Conservation (phyloP, 176 grass and related monocot species). For the Avena atlantica region DNA sequence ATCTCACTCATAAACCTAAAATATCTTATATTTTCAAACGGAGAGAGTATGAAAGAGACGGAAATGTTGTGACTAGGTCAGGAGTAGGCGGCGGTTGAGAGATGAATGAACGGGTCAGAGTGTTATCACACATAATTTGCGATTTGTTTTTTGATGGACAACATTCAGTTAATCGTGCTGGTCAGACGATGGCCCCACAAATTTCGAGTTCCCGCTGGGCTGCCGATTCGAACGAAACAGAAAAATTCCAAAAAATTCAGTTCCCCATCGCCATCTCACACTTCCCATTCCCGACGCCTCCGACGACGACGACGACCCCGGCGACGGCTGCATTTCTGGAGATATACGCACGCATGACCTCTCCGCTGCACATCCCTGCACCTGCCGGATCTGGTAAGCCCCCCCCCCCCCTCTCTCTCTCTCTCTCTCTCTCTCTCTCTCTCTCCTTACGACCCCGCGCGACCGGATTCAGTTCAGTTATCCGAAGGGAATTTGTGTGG, state of each 20-base stretch:
- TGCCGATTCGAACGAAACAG: conserved; percentile 6
- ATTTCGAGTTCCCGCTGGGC: conserved; percentile 26
- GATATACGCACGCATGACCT: conserved; percentile 19
- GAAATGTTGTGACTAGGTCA: too few species aligned
- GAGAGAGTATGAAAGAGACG: too few species aligned
- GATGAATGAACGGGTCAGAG: too few species aligned
- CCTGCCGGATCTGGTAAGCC: conserved; percentile 37
- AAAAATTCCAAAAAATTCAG: background rate
- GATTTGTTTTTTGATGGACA: background rate
- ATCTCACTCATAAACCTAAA: too few species aligned
- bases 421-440: background rate
- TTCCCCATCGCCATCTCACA: conserved; percentile 13
- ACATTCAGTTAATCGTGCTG: background rate
- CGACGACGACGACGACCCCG: background rate
- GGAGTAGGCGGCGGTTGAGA: too few species aligned
- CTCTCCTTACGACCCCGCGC: background rate
- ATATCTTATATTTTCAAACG: too few species aligned
- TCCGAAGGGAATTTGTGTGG: background rate
- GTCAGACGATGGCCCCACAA: background rate
- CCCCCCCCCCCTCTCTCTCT: too few species aligned
- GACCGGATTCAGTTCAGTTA: background rate
- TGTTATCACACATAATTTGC: too few species aligned
- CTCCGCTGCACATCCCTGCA: conserved; percentile 24
- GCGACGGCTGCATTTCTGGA: background rate
- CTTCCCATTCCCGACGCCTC: background rate